Evolutionary conservation across 208 protist species (phyloP), one percentile per base, ranked within the genome.

Genomic region (Acanthamoeba culbertsoni): DNA sequence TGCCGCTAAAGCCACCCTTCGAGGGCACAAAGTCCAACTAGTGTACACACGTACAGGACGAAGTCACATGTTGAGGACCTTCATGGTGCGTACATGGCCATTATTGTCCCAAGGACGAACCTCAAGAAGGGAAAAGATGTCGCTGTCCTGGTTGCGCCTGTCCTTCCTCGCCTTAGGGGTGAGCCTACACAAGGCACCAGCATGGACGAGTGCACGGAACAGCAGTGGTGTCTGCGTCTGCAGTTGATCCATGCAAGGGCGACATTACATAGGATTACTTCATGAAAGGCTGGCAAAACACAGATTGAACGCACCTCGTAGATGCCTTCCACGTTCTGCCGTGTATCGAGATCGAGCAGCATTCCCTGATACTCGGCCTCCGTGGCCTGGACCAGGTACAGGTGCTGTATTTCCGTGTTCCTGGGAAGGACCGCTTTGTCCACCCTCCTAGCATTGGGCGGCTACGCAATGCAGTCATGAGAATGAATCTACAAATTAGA

Each of bases 111-210:
- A n/a, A n/a, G 7, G 12, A 5, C 5, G 55, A 28, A 75, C 75
- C 75, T 86, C 75, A 33, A 86, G 75, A 23, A 86, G 75, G 14
- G 75, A 86, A 45, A 86, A 86, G 75, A 86, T 86, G 31, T 86
- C 75, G 31, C 75, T 57, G 31, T 86, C 43, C 43, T 86, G 75
- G 0, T 33, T 57, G 46, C 75, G 75, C 7, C 75, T 43, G 0
- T 86, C 43, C 75, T 86, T 86, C 31, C 40, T 51, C 31, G 75
- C 75, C 1, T 18, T 45, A 40, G 75, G 28, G 3, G 75, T 86
- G 3, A 86, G 46, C 31, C 75, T 6, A 40, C 43, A 57, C 26
- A 57, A n/a, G n/a, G 75, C 75, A 23, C 75, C 75, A 23, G 75
- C 75, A 57, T 86, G 75, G 26, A 86, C 75, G 43, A 86, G 75